Base-by-base conservation (phyloP, 2,329 filamentous ascomycete genomes). In the Monosporascus sp. region DNA sequence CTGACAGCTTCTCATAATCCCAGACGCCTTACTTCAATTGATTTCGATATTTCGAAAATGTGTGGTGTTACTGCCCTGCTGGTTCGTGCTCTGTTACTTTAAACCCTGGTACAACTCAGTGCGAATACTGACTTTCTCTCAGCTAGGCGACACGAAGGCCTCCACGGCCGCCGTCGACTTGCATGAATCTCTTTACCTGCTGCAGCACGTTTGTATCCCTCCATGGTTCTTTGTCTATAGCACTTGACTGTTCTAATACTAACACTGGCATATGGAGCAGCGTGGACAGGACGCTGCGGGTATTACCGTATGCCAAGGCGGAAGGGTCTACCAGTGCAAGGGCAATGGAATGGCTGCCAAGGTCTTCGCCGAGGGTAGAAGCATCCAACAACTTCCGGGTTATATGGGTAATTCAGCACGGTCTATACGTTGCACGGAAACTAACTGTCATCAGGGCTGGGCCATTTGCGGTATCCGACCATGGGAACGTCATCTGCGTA, bases 291-390 rank as follows among this genome's bases (percentile, higher is more conserved):
- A 45, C 22, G 43, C 43, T 26, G 19, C 20, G 9, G 24, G 24
- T 27, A 45, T 24, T 86, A 84, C 54, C 87, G 87, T 55, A 88
- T 90, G 59, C 84, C 86, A 49, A 88, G 85, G 85, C 38, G 87
- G 87, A 53, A 80, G 85, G 27, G 84, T 90, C 59, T 88, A 85
- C 69, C 87, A 90, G 67, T 86, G 87, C 74, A 91, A 91, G 71
- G 86, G 87, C 57, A 91, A 89, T 67, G 88, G 87, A 49, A 85
- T 91, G 77, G 87, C 87, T 47, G 82, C 86, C 44, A 86, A 84
- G 66, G 87, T 90, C 59, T 91, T 91, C 73, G 78, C 86, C 50
- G 85, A 89, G 58, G 87, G 87, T 55, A 78, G 82, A 43, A 78
- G 84, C 57, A 78, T 90, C 31, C 73, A 80, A 47, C 84, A 90